A percentile compares a stretch with the other conserved stretches of the same genome.
phyloP scores from a whole-genome alignment of 257 asterid genomes.

The Solanum sejunctum region DNA sequence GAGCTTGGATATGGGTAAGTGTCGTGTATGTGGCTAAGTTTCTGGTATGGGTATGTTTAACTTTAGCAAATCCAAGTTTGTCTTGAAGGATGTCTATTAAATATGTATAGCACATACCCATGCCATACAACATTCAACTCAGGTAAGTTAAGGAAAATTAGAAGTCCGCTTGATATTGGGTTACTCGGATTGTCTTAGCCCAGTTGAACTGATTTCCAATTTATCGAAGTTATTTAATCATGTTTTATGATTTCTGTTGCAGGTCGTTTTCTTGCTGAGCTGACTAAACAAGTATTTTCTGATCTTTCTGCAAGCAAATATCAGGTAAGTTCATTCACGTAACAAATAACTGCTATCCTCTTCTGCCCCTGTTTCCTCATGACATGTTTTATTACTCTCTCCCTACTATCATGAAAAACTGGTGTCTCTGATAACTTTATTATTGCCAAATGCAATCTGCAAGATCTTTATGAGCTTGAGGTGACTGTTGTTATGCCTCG shows the following conservation, averaged over 20 bases:
- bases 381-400: neutral
- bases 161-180: neutral
- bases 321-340: conserved; percentile 45
- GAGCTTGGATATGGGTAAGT: neutral
- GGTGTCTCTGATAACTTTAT: neutral
- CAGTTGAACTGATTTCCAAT: neutral
- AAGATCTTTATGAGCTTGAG: neutral
- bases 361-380: neutral
- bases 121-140: neutral
- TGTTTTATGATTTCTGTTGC: conserved; percentile 18
- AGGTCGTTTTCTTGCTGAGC: conserved; percentile 96
- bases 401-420: neutral
- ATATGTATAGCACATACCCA: neutral
- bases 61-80: neutral
- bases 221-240: neutral
- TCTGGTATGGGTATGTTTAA: neutral
- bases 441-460: neutral
- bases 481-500: neutral
- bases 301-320: conserved; percentile 87
- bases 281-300: conserved; percentile 85
- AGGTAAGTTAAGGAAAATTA: neutral
- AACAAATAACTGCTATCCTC: neutral
- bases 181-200: neutral
- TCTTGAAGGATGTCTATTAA: neutral
- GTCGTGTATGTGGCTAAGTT: neutral